A percentile compares a stretch with the other conserved stretches of the same genome.
Conservation (phyloP, 345 rosid genomes). For the Populus tremula region DNA sequence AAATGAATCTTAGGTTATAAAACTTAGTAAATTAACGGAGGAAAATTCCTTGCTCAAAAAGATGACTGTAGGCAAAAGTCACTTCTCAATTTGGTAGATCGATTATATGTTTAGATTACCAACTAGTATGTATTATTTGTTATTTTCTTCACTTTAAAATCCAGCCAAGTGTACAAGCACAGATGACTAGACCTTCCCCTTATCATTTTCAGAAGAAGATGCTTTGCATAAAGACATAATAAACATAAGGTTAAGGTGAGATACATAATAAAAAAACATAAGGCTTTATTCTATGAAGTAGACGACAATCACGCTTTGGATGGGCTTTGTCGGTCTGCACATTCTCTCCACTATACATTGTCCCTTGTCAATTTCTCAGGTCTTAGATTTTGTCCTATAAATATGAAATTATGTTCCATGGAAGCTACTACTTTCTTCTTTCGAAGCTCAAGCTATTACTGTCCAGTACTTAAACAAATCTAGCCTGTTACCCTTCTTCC, state of each 20-base stretch:
- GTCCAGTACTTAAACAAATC: neutral
- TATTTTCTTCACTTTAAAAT: neutral
- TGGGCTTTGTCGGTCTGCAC: neutral
- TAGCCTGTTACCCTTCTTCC: neutral
- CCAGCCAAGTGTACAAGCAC: neutral
- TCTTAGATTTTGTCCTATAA: neutral
- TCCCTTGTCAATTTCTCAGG: neutral
- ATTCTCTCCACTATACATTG: neutral
- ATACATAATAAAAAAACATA: neutral
- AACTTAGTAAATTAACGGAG: too few relatives aligned
- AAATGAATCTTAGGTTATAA: too few relatives aligned
- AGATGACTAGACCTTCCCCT: conserved; percentile 1
- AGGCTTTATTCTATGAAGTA: neutral
- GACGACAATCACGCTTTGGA: neutral
- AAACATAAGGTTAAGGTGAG: too few relatives aligned
- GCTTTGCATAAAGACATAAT: neutral
- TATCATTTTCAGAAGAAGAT: neutral
- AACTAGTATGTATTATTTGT: too few relatives aligned
- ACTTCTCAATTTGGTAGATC: neutral
- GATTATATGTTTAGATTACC: neutral
- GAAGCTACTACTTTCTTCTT: neutral
- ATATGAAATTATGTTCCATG: neutral
- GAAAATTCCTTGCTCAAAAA: too few relatives aligned
- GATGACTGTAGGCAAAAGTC: neutral
- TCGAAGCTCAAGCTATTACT: neutral